Percentiles rank a stretch among this genome's conserved stretches.
phyloP scores from a whole-genome alignment of 1,284 basidiomycete genomes.

The Microbotryum saponariae region DNA sequence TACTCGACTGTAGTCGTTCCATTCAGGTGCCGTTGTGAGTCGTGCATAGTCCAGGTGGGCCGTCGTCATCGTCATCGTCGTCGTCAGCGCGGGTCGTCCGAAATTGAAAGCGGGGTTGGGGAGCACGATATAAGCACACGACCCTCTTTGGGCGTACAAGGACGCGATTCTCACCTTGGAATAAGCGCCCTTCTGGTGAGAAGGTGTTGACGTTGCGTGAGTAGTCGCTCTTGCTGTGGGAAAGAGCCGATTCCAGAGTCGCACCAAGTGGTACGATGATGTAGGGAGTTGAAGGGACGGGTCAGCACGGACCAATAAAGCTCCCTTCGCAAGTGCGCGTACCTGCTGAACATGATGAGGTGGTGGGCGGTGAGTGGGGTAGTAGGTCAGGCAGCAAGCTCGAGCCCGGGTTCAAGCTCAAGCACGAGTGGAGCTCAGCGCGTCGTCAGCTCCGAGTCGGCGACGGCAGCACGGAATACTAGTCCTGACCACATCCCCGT shows the following conservation, averaged over 20 bases:
- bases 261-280: not conserved
- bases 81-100: too few relatives aligned
- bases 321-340: not conserved
- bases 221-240: not conserved
- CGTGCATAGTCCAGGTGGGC: not conserved
- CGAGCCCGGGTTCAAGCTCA: too few relatives aligned
- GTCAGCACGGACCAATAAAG: not conserved
- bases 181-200: slow-evolving; percentile 70
- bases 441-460: too few relatives aligned
- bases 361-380: not conserved
- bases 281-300: not conserved
- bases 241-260: not conserved
- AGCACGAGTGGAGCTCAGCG: too few relatives aligned
- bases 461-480: too few relatives aligned
- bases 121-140: not conserved
- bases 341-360: slow-evolving; percentile 29
- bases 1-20: slow-evolving; percentile 71
- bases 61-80: not conserved
- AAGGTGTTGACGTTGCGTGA: slow-evolving; percentile 56
- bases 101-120: not conserved
- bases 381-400: too few relatives aligned
- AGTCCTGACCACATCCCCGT: too few relatives aligned
- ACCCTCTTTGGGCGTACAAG: too few relatives aligned
- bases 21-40: not conserved
- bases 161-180: slow-evolving; percentile 42